Conservation (phyloP, 495 filamentous ascomycete species). For the Elasticomyces elasticus region DNA sequence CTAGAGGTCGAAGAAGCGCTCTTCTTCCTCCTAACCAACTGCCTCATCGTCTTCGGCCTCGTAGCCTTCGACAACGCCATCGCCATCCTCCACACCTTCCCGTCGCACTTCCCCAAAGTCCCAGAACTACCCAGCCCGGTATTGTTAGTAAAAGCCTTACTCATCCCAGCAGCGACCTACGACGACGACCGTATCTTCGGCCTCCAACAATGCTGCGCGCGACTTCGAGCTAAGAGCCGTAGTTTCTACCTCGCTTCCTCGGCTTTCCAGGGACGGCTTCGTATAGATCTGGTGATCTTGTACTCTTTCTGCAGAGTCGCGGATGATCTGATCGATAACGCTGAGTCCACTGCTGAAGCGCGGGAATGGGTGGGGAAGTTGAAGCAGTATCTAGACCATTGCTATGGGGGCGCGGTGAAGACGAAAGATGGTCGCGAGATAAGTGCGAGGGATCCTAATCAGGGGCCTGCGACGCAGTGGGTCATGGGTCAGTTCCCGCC, state of each 20-base stretch:
- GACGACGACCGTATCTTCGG: constrained; percentile 43
- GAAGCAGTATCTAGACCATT: constrained; percentile 39
- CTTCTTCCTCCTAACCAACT: constrained; percentile 59
- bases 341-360: constrained; percentile 37
- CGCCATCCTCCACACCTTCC: constrained; percentile 48
- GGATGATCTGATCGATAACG: constrained; percentile 58
- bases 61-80: constrained; percentile 53
- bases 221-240: constrained; percentile 49
- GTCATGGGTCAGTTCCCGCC: constrained; percentile 36
- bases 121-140: constrained; percentile 36
- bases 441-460: constrained; percentile 5
- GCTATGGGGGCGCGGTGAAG: constrained; percentile 17
- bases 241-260: constrained; percentile 61
- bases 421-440: constrained; percentile 1
- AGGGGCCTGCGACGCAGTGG: constrained; percentile 17
- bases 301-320: constrained; percentile 65
- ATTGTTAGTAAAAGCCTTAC: constrained; percentile 38
- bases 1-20: constrained; percentile 58
- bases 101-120: constrained; percentile 36
- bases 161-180: constrained; percentile 36
- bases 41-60: constrained; percentile 54
- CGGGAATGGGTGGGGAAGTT: constrained; percentile 43
- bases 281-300: constrained; percentile 55
- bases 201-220: constrained; percentile 43
- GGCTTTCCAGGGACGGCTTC: constrained; percentile 50